Conservation (phyloP, 495 filamentous ascomycete species). For the Pseudomonodictys pantanalensis region DNA sequence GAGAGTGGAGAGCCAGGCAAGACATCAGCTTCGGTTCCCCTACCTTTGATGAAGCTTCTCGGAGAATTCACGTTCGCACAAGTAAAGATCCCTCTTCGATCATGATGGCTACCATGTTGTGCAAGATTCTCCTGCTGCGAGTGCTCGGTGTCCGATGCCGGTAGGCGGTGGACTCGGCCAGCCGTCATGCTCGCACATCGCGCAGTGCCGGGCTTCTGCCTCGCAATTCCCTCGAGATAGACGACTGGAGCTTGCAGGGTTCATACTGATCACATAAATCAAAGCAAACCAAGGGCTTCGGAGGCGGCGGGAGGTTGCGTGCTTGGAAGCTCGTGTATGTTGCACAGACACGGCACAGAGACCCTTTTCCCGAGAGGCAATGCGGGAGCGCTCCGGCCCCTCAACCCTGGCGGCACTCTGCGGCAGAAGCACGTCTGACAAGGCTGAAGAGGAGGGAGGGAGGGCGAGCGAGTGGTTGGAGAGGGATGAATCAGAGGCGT, state of each 20-base stretch:
- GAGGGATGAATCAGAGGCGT: neutral
- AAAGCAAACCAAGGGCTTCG: neutral
- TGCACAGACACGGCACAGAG: constrained; percentile 2
- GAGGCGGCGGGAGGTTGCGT: constrained; percentile 1
- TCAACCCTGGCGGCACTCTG: neutral
- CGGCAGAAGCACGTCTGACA: constrained; percentile 5
- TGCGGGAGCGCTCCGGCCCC: constrained; percentile 2
- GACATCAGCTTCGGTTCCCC: constrained; percentile 15
- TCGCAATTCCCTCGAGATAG: constrained; percentile 1
- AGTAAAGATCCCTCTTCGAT: neutral
- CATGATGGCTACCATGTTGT: neutral
- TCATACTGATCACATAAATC: neutral
- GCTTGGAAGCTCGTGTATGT: neutral
- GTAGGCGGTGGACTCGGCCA: neutral
- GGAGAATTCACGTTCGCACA: constrained; percentile 3
- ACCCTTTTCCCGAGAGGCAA: neutral
- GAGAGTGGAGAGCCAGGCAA: constrained; percentile 3
- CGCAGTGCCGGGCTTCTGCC: no score
- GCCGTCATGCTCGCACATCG: no score
- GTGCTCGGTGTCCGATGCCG: constrained; percentile 8
- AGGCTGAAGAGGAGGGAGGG: constrained; percentile 18
- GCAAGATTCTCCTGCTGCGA: neutral
- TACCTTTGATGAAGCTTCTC: constrained; percentile 16
- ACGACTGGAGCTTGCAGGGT: neutral
- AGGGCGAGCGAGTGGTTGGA: constrained; percentile 17